These are phyloP conservation scores for Penicillium thymicola DNA, from an alignment of 2,329 filamentous ascomycete species.

Conservation along the genomic window DNA sequence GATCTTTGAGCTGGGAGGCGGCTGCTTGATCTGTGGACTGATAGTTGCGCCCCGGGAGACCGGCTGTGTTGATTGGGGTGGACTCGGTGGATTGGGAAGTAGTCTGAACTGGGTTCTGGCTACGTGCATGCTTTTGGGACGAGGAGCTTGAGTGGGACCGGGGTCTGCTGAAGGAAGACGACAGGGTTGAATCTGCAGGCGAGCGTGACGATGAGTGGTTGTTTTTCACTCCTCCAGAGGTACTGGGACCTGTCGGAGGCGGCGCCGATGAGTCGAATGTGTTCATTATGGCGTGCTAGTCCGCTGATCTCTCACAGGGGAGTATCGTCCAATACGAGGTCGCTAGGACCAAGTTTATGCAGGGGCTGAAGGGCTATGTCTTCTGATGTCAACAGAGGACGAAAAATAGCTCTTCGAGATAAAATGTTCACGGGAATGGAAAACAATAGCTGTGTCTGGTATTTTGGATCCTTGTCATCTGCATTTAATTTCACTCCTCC, in stretches of 20 bases:
- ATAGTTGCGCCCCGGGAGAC: constrained; percentile 29
- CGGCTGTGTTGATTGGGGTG: constrained; percentile 31
- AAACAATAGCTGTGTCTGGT: constrained; percentile 16
- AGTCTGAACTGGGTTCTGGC: constrained; percentile 14
- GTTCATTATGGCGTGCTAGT: constrained; percentile 38
- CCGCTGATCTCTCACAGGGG: constrained; percentile 9
- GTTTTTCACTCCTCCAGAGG: constrained; percentile 11
- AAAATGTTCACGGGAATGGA: neutral
- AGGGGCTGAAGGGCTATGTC: constrained; percentile 3
- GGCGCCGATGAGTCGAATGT: constrained; percentile 27
- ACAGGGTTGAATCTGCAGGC: constrained; percentile 23
- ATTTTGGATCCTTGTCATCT: neutral
- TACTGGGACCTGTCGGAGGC: constrained; percentile 17
- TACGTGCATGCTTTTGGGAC: constrained; percentile 17
- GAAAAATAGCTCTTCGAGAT: neutral
- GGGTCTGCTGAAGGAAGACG: constrained; percentile 21
- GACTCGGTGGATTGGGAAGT: constrained; percentile 24
- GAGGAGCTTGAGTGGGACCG: constrained; percentile 25
- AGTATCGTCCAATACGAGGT: constrained; percentile 15
- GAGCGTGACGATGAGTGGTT: constrained; percentile 20
- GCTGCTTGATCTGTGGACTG: constrained; percentile 26
- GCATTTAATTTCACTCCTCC: neutral
- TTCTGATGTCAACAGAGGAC: neutral
- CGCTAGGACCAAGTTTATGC: constrained; percentile 9
- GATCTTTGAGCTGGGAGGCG: neutral